A percentile compares a stretch with the other conserved stretches of the same genome.
phyloP scores from a whole-genome alignment of 2,329 filamentous ascomycete species.

The Pseudogymnoascus sp. region DNA sequence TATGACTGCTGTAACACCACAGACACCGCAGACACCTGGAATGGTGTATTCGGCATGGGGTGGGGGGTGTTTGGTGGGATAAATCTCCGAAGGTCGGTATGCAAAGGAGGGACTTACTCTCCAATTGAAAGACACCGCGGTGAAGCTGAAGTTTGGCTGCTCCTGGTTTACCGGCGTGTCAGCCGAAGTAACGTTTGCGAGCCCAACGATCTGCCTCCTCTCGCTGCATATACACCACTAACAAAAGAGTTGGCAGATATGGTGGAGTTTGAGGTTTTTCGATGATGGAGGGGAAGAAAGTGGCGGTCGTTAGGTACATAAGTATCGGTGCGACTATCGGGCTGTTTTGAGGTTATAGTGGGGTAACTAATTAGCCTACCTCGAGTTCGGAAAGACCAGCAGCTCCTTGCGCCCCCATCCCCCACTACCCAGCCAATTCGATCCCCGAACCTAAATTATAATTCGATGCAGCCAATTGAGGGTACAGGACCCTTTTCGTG shows the following conservation, averaged over 20 bases:
- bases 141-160: conserved; percentile 19
- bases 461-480: background rate
- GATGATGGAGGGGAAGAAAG: conserved; percentile 10
- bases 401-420: background rate
- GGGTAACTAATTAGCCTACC: conserved; percentile 8
- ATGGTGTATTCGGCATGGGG: background rate
- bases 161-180: conserved; percentile 20
- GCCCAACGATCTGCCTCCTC: conserved; percentile 42
- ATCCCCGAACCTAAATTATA: conserved; percentile 5
- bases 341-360: conserved; percentile 6
- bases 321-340: conserved; percentile 7
- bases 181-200: conserved; percentile 37
- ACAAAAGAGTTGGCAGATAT: background rate
- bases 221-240: conserved; percentile 40
- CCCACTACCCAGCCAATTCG: background rate
- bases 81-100: conserved; percentile 7
- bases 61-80: conserved; percentile 7
- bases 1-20: background rate
- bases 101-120: conserved; percentile 13
- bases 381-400: conserved; percentile 1
- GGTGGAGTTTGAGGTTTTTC: conserved; percentile 3
- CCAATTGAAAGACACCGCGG: background rate
- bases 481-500: background rate
- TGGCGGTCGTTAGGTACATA: conserved; percentile 8
- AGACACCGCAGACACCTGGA: background rate